Evolutionary conservation across 495 filamentous ascomycete genomes (phyloP), one percentile per base, ranked within the genome.

Genomic region (Achaetomiella virescens): DNA sequence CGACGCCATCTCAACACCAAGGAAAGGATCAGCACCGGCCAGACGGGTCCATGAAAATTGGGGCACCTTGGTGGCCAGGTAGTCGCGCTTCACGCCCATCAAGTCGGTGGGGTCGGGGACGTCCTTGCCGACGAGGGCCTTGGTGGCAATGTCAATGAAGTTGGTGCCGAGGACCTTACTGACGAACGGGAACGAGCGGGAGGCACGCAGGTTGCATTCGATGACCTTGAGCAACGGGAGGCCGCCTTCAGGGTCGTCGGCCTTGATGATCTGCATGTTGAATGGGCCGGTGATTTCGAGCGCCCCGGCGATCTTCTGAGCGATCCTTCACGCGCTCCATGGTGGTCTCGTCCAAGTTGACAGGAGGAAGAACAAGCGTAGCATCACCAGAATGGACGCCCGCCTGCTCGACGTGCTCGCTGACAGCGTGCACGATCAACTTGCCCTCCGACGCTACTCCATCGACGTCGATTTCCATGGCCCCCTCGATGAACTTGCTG

Each of bases 201-300:
- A 97, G 41, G 93, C 93, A 62, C 92, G 93, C 59, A 97, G 86
- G 70, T 97, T 97, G 79, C 92, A 97, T 76, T 97, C 92, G 60
- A 97, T 97, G 63, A 97, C 92, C 78, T 97, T 97, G 46, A 97
- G 81, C 48, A 76, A 71, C 18, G 87, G 82, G 61, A 88, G 81
- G 25, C 82, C 85, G 46, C 84, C 85, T 53, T 86, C 84, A 17
- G 81, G 78, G 58, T 86, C 75, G 5, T 86, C 77, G 41, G 89
- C 91, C 76, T 96, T 96, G 81, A 97, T 97, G 73, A 97, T 95
- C 74, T 97, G 92, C 93, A 97, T 97, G 79, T 97, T 97, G 83
- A 97, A 97, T 35, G 92, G 92, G 40, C 92, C 92, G 17, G 90
- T 96, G 70, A 97, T 97, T 65, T 78, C 91, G 89, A 92, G 96